A percentile compares a stretch with the other conserved stretches of the same genome.
Evolutionary conservation across 257 asterid genomes (phyloP).

Genomic region (Voacanga thouarsii): DNA sequence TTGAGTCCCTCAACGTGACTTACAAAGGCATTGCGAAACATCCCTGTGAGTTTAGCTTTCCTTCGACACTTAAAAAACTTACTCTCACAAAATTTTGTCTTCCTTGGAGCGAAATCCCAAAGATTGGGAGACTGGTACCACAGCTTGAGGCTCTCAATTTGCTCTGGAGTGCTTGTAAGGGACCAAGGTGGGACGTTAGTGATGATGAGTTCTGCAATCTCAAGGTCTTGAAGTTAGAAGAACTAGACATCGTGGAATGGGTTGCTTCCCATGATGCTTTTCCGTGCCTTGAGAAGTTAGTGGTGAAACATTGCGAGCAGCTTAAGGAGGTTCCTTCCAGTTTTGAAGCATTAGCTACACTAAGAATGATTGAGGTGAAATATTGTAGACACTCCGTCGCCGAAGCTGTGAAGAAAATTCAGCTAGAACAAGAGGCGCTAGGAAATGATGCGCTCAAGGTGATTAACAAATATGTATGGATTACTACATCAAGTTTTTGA

Average conservation of each 20-base stretch:
- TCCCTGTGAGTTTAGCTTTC: too few species aligned
- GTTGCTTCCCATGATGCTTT: not conserved
- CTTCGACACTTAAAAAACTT: too few species aligned
- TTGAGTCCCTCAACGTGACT: too few species aligned
- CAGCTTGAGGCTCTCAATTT: slow-evolving; percentile 4
- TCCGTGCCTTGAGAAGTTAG: slow-evolving; percentile 5
- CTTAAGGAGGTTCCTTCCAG: not conserved
- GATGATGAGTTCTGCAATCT: not conserved
- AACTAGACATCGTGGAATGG: not conserved
- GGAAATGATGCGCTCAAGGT: slow-evolving; percentile 5
- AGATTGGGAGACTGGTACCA: too few species aligned
- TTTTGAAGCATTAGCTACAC: not conserved
- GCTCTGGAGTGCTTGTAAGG: not conserved
- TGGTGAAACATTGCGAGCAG: not conserved
- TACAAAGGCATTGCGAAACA: too few species aligned
- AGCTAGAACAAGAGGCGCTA: not conserved
- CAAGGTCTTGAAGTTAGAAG: not conserved
- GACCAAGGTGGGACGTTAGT: not conserved
- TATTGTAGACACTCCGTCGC: not conserved
- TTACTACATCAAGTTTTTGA: not conserved
- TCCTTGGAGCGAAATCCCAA: too few species aligned
- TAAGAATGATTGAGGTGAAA: slow-evolving; percentile 1
- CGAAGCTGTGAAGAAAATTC: not conserved
- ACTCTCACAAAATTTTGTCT: too few species aligned
- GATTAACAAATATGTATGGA: not conserved